These are phyloP conservation scores for Fusarium gaditjirri DNA, from an alignment of 2,329 filamentous ascomycete species.

Conservation along the genomic window DNA sequence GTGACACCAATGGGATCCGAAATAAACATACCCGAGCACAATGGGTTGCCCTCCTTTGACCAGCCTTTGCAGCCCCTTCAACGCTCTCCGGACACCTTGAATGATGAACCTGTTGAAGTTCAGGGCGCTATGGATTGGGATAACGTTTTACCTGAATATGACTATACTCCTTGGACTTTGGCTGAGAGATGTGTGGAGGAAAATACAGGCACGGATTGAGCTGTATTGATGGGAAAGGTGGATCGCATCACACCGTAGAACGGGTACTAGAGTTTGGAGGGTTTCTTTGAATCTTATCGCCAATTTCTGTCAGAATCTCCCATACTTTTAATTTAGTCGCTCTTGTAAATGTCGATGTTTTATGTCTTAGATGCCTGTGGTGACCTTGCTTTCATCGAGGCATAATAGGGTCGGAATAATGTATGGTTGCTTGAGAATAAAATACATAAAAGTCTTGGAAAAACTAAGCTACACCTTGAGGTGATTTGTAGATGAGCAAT, in stretches of 20 bases:
- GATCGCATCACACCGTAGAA: no score
- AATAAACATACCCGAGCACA: background rate
- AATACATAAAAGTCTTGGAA: background rate
- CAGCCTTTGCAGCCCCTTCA: background rate
- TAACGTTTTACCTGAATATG: no score
- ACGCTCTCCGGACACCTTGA: background rate
- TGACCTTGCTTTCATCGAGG: no score
- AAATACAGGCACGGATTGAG: background rate
- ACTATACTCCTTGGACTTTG: no score
- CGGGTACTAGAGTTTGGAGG: no score
- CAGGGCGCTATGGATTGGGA: background rate
- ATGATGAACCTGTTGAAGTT: no score
- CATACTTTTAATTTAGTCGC: rapidly evolving
- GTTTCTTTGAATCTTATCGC: background rate
- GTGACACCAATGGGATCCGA: background rate
- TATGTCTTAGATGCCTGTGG: no score
- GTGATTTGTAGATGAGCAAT: background rate
- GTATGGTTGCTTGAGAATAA: background rate
- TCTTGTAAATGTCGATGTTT: background rate
- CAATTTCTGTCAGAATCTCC: background rate
- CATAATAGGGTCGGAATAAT: background rate
- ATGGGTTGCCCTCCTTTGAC: background rate
- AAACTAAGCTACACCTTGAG: background rate
- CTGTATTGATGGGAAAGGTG: background rate
- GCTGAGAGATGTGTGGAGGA: background rate